Evolutionary conservation across 768 basidiomycete species (phyloP).

Genomic region (Sarcodon sp.): DNA sequence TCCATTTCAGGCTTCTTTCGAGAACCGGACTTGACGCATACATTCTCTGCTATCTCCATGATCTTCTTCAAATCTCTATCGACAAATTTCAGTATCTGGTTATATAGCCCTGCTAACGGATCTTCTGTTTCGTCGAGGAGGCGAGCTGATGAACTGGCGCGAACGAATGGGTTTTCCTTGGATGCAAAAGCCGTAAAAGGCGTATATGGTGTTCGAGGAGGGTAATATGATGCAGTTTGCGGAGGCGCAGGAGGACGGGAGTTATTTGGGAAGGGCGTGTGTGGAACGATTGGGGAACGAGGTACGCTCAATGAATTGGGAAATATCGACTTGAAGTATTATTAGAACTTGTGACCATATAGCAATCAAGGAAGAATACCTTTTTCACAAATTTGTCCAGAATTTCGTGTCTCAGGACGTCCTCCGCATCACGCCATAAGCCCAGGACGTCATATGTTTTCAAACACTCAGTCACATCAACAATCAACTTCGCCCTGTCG

Average conservation of each 20-base stretch:
- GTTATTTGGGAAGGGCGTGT: slow-evolving; percentile 48
- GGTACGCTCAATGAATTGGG: slow-evolving; percentile 54
- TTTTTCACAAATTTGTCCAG: slow-evolving; percentile 68
- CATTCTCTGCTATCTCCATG: slow-evolving; percentile 66
- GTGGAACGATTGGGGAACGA: slow-evolving; percentile 65
- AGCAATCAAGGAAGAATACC: slow-evolving; percentile 24
- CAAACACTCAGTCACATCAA: slow-evolving; percentile 69
- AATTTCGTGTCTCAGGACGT: slow-evolving; percentile 62
- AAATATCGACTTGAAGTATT: slow-evolving; percentile 41
- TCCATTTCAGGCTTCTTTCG: neutral
- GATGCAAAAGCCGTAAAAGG: slow-evolving; percentile 34
- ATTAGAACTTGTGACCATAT: neutral
- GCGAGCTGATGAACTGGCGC: slow-evolving; percentile 24
- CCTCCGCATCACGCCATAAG: slow-evolving; percentile 82
- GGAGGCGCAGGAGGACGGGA: slow-evolving; percentile 16
- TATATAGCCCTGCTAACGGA: slow-evolving; percentile 67
- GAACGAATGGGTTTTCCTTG: slow-evolving; percentile 26
- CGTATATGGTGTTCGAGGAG: slow-evolving; percentile 43
- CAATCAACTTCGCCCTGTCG: slow-evolving; percentile 47
- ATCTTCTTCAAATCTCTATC: slow-evolving; percentile 62
- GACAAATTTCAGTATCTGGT: slow-evolving; percentile 69
- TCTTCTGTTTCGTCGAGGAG: slow-evolving; percentile 57
- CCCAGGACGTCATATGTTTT: slow-evolving; percentile 68
- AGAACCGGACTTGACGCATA: slow-evolving; percentile 34
- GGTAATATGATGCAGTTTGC: slow-evolving; percentile 28